Evolutionary conservation across 2,329 filamentous ascomycete genomes (phyloP).

Genomic region (Alternaria triticimaculans): DNA sequence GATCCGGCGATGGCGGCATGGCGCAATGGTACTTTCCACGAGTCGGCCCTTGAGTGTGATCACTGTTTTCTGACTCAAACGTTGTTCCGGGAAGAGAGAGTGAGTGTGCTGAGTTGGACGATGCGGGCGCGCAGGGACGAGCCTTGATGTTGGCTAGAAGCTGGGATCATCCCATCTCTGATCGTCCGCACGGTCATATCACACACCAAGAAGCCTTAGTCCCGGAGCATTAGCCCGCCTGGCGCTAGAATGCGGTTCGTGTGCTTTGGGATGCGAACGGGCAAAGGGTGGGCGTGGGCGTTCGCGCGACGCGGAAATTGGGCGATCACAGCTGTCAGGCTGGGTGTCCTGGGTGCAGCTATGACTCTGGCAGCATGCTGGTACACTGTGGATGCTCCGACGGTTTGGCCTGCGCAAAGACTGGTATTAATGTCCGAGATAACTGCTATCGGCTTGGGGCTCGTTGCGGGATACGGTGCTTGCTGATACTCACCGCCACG

Average conservation of each 20-base stretch:
- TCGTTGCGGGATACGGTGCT: neutral
- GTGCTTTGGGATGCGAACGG: slow-evolving; percentile 12
- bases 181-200: slow-evolving; percentile 8
- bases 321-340: slow-evolving; percentile 33
- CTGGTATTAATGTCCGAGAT: slow-evolving; percentile 5
- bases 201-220: slow-evolving; percentile 7
- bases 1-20: slow-evolving; percentile 6
- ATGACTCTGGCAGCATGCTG: slow-evolving; percentile 14
- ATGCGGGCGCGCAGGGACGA: slow-evolving; percentile 12
- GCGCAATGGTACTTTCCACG: slow-evolving; percentile 7
- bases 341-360: neutral
- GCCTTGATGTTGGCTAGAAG: neutral
- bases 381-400: slow-evolving; percentile 19
- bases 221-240: slow-evolving; percentile 9
- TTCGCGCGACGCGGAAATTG: slow-evolving; percentile 4
- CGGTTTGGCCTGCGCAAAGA: slow-evolving; percentile 20
- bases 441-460: neutral
- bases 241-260: slow-evolving; percentile 16
- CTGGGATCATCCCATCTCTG: slow-evolving; percentile 10
- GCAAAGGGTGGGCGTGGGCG: slow-evolving; percentile 14
- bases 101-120: slow-evolving; percentile 3
- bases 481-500: slow-evolving; percentile 14
- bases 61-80: slow-evolving; percentile 7
- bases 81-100: slow-evolving; percentile 1
- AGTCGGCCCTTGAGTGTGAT: slow-evolving; percentile 7